A percentile compares a stretch with the other conserved stretches of the same genome.
phyloP scores from a whole-genome alignment of 78 protist species.

The Isochrysis galbana region DNA sequence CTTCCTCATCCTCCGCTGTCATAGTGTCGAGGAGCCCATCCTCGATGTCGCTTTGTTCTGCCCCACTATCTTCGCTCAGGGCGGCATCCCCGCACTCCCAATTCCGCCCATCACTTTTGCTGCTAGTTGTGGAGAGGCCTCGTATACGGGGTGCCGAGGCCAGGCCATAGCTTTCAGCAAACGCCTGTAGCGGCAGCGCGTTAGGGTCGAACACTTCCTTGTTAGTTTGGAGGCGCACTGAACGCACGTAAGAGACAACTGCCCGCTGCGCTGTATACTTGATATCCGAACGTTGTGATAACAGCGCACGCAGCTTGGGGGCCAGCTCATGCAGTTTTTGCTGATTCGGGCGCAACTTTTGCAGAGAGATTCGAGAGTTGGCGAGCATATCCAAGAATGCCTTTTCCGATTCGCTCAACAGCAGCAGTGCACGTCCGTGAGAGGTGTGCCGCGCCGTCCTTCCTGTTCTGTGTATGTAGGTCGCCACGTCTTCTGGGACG shows the following conservation, averaged over 20 bases:
- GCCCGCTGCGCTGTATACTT: conserved; percentile 70
- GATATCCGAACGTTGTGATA: conserved; percentile 52
- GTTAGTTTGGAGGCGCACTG: conserved; percentile 51
- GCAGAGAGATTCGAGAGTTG: neutral
- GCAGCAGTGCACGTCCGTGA: conserved; percentile 47
- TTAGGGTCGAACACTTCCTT: conserved; percentile 54
- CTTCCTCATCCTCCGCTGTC: too few species aligned
- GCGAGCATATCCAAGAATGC: neutral
- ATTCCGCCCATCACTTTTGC: neutral
- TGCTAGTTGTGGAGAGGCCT: neutral
- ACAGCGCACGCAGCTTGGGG: neutral
- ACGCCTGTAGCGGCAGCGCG: conserved; percentile 40
- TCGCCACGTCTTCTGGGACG: conserved; percentile 88
- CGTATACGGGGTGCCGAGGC: conserved; percentile 30
- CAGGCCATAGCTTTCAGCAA: conserved; percentile 52
- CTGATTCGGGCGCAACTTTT: neutral
- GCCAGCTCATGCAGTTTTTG: neutral
- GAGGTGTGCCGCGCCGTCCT: conserved; percentile 90
- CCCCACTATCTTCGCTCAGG: neutral
- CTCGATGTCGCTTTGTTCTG: too few species aligned
- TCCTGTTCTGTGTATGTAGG: conserved; percentile 98
- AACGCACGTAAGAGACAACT: conserved; percentile 70
- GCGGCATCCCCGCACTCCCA: neutral
- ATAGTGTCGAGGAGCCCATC: too few species aligned
- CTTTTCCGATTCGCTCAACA: neutral